These are phyloP conservation scores for Heritiera littoralis DNA, from an alignment of 345 rosid genomes.

Conservation along the genomic window DNA sequence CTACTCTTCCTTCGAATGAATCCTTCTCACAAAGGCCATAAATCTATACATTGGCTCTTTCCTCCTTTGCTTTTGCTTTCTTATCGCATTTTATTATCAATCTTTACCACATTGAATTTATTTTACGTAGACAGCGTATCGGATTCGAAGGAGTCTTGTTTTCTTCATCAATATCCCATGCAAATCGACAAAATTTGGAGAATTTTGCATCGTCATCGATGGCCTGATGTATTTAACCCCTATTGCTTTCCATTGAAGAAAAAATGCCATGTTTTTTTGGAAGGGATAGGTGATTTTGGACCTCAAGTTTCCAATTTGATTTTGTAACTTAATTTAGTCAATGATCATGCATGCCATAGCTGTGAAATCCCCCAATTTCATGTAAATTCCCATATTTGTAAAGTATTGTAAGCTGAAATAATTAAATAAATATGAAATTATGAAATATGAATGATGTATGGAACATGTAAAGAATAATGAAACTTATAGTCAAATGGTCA, in stretches of 20 bases:
- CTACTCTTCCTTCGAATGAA: background rate
- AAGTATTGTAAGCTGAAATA: too few species aligned
- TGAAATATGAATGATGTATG: too few species aligned
- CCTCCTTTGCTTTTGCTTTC: slow-evolving; percentile 24
- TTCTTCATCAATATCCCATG: background rate
- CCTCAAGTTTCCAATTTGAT: slow-evolving; percentile 10
- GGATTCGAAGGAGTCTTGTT: slow-evolving; percentile 16
- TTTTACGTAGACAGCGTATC: slow-evolving; percentile 19
- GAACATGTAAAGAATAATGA: too few species aligned
- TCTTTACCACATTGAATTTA: slow-evolving; percentile 18
- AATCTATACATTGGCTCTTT: slow-evolving; percentile 14
- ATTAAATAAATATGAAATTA: too few species aligned
- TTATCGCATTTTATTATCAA: background rate
- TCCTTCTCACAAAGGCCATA: background rate
- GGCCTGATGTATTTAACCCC: background rate
- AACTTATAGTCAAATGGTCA: too few species aligned
- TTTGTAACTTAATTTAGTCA: background rate
- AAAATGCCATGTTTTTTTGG: background rate
- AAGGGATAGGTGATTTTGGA: background rate
- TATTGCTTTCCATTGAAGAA: background rate
- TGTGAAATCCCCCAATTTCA: too few species aligned
- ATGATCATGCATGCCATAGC: too few species aligned
- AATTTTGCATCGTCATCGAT: background rate
- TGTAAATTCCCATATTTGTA: too few species aligned
- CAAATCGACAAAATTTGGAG: background rate